These are phyloP conservation scores for Phaeotremella skinneri DNA, from an alignment of 768 basidiomycete species.

Conservation along the genomic window DNA sequence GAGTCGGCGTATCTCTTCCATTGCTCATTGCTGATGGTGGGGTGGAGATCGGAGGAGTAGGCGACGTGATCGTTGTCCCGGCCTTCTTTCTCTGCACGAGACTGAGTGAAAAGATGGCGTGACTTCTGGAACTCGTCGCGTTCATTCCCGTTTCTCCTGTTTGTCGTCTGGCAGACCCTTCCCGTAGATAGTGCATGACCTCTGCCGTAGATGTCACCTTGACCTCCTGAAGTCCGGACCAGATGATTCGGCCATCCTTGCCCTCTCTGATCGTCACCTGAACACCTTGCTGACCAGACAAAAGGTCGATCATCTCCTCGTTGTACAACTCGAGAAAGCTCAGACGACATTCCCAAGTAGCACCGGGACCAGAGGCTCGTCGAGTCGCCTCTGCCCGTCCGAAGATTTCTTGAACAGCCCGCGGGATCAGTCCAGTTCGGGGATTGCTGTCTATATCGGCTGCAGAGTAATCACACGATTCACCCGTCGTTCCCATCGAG, in stretches of 20 bases:
- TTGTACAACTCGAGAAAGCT: slow-evolving; percentile 99
- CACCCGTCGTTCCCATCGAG: slow-evolving; percentile 94
- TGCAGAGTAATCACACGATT: slow-evolving; percentile 67
- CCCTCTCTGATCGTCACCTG: slow-evolving; percentile 96
- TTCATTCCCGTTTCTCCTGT: slow-evolving; percentile 99
- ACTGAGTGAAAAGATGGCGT: slow-evolving; percentile 97
- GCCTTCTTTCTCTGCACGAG: slow-evolving; percentile 75
- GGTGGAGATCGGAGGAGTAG: slow-evolving; percentile 10
- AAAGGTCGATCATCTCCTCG: slow-evolving; percentile 94
- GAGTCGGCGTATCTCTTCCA: slow-evolving; percentile 24
- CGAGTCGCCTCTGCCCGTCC: slow-evolving; percentile 69
- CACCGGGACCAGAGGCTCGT: slow-evolving; percentile 62
- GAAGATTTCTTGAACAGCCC: slow-evolving; percentile 88
- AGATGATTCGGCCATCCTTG: slow-evolving; percentile 93
- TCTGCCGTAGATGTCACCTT: slow-evolving; percentile 77
- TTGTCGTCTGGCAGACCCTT: slow-evolving; percentile 83
- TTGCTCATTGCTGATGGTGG: neutral
- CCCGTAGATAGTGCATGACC: slow-evolving; percentile 91
- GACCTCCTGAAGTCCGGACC: slow-evolving; percentile 92
- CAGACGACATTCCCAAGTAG: slow-evolving; percentile 63
- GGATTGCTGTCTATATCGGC: slow-evolving; percentile 36
- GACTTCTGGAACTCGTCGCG: slow-evolving; percentile 93
- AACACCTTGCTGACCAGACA: slow-evolving; percentile 73
- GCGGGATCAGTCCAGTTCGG: slow-evolving; percentile 86
- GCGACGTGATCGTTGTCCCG: slow-evolving; percentile 11